Evolutionary conservation across 345 rosid species (phyloP).

Genomic region (Eucalyptus tenuipes): DNA sequence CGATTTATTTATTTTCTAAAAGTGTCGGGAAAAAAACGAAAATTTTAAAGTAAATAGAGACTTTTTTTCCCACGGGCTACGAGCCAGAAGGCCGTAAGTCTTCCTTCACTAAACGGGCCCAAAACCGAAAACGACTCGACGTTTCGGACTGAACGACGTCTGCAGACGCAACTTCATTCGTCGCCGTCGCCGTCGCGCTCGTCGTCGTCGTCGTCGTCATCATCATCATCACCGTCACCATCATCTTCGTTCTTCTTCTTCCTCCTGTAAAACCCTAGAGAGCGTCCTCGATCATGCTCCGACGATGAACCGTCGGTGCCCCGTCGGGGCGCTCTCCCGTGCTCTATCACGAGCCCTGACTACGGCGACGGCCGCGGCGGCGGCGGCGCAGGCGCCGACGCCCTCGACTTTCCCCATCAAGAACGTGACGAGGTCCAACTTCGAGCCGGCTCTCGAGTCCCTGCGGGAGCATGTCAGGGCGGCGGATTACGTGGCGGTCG

Average conservation of each 20-base stretch:
- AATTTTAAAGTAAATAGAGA: not conserved
- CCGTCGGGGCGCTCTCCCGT: not conserved
- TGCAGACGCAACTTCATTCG: not conserved
- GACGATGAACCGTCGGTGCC: not conserved
- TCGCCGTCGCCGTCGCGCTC: not conserved
- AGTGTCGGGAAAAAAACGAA: not conserved
- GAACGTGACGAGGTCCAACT: slow-evolving; percentile 67
- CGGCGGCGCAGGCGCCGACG: not conserved
- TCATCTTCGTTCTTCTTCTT: not conserved
- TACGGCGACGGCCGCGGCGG: not conserved
- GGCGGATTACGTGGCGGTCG: slow-evolving; percentile 89
- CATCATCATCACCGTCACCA: too few relatives aligned
- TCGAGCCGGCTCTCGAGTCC: slow-evolving; percentile 44
- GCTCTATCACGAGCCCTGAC: not conserved
- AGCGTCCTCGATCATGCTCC: not conserved
- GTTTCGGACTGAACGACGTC: not conserved
- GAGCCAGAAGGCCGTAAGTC: not conserved
- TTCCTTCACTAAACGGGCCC: not conserved
- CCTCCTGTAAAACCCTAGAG: not conserved
- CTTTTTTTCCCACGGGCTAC: not conserved
- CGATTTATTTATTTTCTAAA: not conserved
- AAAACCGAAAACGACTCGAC: not conserved
- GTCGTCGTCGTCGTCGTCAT: not conserved
- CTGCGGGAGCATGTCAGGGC: slow-evolving; percentile 47
- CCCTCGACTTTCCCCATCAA: slow-evolving; percentile 57